Conservation (phyloP, 257 asterid species). For the Catharanthus roseus region DNA sequence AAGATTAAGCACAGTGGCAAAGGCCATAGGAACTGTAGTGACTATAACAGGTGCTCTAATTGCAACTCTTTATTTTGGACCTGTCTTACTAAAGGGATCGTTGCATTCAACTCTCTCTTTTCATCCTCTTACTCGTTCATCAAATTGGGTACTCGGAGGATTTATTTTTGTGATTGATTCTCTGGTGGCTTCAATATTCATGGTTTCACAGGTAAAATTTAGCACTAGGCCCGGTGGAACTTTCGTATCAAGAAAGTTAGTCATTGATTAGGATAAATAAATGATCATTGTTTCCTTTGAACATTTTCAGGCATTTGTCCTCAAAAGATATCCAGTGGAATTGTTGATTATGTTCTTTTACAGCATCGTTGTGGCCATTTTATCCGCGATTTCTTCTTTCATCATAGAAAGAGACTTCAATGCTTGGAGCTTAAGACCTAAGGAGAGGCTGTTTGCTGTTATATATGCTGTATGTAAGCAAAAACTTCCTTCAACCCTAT, state of each 20-base stretch:
- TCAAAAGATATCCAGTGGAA: constrained; percentile 56
- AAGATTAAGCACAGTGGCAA: constrained; percentile 40
- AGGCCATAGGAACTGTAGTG: constrained; percentile 43
- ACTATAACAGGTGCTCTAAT: constrained; percentile 49
- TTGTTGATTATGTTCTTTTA: constrained; percentile 56
- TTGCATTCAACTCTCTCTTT: constrained; percentile 19
- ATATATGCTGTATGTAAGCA: constrained; percentile 47
- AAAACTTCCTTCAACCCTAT: not conserved
- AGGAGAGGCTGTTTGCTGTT: constrained; percentile 43
- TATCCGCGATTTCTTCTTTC: constrained; percentile 43
- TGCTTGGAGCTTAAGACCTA: constrained; percentile 48
- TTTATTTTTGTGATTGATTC: constrained; percentile 40
- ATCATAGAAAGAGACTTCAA: constrained; percentile 31
- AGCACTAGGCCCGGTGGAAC: too few species aligned
- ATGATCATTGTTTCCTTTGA: not conserved
- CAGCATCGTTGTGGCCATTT: constrained; percentile 46
- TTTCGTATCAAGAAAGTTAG: not conserved
- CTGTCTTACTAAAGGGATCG: constrained; percentile 28
- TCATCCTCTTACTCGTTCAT: constrained; percentile 27
- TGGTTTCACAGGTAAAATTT: constrained; percentile 60
- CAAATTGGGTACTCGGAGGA: constrained; percentile 60
- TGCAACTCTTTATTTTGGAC: constrained; percentile 54
- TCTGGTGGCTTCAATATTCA: constrained; percentile 35
- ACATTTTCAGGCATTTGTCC: constrained; percentile 46
- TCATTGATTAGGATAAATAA: not conserved